phyloP scores from a whole-genome alignment of 2,329 filamentous ascomycete genomes.

The Akanthomyces lecanii region DNA sequence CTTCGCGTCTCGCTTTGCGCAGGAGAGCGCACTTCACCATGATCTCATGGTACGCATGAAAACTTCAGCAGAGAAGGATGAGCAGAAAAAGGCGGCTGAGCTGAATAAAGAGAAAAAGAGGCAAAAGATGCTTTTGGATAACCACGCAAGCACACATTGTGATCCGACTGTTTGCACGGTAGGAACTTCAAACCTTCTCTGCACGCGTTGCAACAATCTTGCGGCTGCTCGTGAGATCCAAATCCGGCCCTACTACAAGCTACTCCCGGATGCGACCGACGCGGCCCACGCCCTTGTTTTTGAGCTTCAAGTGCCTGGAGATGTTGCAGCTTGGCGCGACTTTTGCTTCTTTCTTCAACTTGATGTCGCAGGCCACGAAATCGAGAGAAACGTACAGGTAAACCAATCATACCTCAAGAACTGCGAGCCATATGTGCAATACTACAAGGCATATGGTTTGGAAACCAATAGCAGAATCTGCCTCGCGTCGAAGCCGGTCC shows the following conservation, averaged over 20 bases:
- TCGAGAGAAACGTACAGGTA: background rate
- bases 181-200: background rate
- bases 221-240: background rate
- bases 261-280: background rate
- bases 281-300: background rate
- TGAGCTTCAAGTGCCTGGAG: background rate
- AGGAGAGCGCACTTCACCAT: background rate
- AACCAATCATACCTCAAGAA: background rate
- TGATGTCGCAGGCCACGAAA: background rate
- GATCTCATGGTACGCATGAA: background rate
- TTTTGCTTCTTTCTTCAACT: background rate
- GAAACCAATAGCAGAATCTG: background rate
- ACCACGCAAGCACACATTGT: background rate
- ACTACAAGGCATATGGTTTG: background rate
- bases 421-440: rapidly evolving
- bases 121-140: background rate
- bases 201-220: background rate
- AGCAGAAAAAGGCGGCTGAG: background rate
- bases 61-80: background rate
- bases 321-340: background rate
- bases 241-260: background rate
- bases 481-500: background rate
- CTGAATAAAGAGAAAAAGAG: rapidly evolving
- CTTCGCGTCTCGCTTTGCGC: background rate
- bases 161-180: background rate